Conservation (phyloP, 2,329 filamentous ascomycete species). For the Diplodia sapinea region DNA sequence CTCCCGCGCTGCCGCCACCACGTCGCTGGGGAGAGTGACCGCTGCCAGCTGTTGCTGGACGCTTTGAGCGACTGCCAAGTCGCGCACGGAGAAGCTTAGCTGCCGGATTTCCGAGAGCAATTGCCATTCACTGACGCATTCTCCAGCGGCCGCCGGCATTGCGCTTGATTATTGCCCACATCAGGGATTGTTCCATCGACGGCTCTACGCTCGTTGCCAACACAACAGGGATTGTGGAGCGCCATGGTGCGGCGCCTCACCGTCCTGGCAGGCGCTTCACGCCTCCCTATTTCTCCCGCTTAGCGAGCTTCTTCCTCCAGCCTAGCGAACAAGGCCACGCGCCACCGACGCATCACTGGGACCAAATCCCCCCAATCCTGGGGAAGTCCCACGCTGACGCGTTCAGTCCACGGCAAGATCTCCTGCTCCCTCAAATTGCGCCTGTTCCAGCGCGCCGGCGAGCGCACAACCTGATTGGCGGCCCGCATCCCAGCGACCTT, state of each 20-base stretch:
- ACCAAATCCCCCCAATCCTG: constrained; percentile 3
- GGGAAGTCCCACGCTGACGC: constrained; percentile 22
- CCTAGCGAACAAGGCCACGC: constrained; percentile 4
- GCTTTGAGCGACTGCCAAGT: too few relatives aligned
- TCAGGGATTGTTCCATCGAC: background rate
- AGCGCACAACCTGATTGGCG: constrained; percentile 21
- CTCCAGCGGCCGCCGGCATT: background rate
- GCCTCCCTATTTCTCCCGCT: constrained; percentile 6
- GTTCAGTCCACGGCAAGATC: background rate
- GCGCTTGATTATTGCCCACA: background rate
- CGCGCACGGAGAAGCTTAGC: background rate
- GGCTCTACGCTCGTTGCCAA: background rate
- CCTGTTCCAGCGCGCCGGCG: background rate
- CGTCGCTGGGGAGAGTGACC: background rate
- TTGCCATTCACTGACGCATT: too few relatives aligned
- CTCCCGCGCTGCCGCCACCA: background rate
- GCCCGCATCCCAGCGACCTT: constrained; percentile 24
- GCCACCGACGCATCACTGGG: constrained; percentile 2
- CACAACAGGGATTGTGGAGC: too few relatives aligned
- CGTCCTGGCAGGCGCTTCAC: background rate
- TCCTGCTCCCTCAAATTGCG: constrained; percentile 6
- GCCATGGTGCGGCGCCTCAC: background rate
- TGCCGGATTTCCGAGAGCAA: background rate
- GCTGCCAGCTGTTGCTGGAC: background rate
- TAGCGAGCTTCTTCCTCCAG: constrained; percentile 2